Evolutionary conservation across 352 stramenopile species (phyloP), one percentile per base, ranked within the genome.

Genomic region (Blastocystis sp.): DNA sequence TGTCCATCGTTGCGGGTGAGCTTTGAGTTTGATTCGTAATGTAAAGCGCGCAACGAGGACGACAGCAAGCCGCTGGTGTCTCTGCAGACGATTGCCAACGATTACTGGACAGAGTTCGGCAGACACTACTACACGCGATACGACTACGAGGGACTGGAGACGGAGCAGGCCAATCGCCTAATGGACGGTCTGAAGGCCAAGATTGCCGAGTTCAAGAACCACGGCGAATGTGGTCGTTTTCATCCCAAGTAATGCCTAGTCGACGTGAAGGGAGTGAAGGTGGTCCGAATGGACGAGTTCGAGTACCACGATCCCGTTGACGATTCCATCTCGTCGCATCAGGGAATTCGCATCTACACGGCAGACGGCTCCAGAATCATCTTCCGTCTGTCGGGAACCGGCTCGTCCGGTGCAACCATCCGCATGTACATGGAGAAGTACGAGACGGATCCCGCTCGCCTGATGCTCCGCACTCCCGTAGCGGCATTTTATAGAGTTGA

Each of bases 391-490:
- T 98, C 94, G 87, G 97, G 97, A 77, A 99, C 97, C 52, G 97
- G 96, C 70, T 97, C 97, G 89, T 94, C 95, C 28, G 96, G 96
- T 66, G 96, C 96, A 21, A 98, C 96, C 1, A 95, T 99, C 89
- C 94, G 96, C 89, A 97, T 99, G 94, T 99, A 99, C 93, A 94
- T 99, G 90, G 97, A 99, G 91, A 97, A 98, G 92, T 99, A 98
- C 92, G 96, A 98, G 90, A 91, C 91, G 71, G 91, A 94, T 24
- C 70, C 90, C 9, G 52, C 3, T 6, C 0, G 24, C 11, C 91
- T 90, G 89, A 4, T 90, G 91, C 42, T 91, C 91, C 77, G 90
- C 90, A 79, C 90, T 91, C 54, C 89, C 90, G 52, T 71, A 89
- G 69, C 34, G 19, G 3, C 2, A 28, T 89, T 70, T 90, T 62